Evolutionary conservation across 352 stramenopile species (phyloP).

Genomic region (Globisporangium orthogonon): DNA sequence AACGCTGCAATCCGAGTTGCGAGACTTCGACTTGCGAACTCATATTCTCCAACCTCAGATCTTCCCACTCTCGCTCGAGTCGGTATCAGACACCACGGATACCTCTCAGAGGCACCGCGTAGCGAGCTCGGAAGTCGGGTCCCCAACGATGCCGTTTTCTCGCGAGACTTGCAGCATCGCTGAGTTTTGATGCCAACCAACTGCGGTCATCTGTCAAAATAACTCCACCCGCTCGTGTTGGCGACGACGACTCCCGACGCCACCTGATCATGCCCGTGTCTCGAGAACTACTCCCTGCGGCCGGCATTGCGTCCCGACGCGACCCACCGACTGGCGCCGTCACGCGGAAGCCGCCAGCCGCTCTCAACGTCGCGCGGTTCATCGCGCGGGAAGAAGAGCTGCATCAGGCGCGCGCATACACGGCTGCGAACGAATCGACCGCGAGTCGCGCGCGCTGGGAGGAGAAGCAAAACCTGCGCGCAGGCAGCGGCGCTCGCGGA

Average conservation of each 20-base stretch:
- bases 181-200: too few species aligned
- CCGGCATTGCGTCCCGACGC: constrained; percentile 34
- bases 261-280: constrained; percentile 33
- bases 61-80: too few species aligned
- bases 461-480: constrained; percentile 62
- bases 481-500: constrained; percentile 36
- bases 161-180: too few species aligned
- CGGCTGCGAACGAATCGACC: constrained; percentile 36
- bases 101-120: too few species aligned
- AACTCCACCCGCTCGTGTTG: too few species aligned
- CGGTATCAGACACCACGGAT: too few species aligned
- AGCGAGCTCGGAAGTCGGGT: too few species aligned
- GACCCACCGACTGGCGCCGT: constrained; percentile 15
- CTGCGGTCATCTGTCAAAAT: too few species aligned
- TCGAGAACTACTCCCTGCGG: constrained; percentile 34
- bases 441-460: constrained; percentile 61
- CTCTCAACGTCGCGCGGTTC: constrained; percentile 65
- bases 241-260: not conserved
- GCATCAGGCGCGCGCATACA: constrained; percentile 52
- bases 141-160: too few species aligned
- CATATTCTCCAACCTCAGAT: too few species aligned
- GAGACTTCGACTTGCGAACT: too few species aligned
- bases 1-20: too few species aligned
- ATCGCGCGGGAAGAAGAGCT: constrained; percentile 75
- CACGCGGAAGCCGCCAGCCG: constrained; percentile 34